A percentile compares a stretch with the other conserved stretches of the same genome.
These are phyloP conservation scores for Punica granatum DNA, from an alignment of 345 rosid species.

Conservation along the genomic window DNA sequence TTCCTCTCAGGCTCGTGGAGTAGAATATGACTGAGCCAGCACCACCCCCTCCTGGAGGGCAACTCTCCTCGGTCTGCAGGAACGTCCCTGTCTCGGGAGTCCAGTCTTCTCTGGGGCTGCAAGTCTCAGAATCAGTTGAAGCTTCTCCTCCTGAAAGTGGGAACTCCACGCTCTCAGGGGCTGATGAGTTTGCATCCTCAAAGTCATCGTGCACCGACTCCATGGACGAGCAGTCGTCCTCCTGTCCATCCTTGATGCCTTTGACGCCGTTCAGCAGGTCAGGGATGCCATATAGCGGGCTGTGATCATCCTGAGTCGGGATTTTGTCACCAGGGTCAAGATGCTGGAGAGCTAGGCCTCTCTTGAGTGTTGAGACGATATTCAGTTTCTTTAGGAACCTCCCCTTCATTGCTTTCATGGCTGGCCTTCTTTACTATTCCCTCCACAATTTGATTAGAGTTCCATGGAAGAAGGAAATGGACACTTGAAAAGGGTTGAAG, in stretches of 20 bases:
- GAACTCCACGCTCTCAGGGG: slow-evolving; percentile 9
- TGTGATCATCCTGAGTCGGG: slow-evolving; percentile 15
- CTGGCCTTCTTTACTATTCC: neutral
- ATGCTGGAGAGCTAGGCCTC: slow-evolving; percentile 32
- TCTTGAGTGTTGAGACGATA: slow-evolving; percentile 39
- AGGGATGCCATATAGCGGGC: slow-evolving; percentile 4
- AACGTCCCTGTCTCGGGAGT: neutral
- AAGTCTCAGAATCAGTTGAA: slow-evolving; percentile 1
- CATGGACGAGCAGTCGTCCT: slow-evolving; percentile 10
- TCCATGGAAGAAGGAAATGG: neutral
- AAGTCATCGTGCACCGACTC: slow-evolving; percentile 1
- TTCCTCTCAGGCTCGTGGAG: slow-evolving; percentile 67
- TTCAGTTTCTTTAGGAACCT: slow-evolving; percentile 56
- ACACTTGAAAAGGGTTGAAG: neutral
- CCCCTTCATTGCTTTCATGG: slow-evolving; percentile 62
- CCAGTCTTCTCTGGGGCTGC: neutral
- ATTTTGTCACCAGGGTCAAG: slow-evolving; percentile 17
- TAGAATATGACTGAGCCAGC: slow-evolving; percentile 46
- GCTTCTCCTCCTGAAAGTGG: slow-evolving; percentile 7
- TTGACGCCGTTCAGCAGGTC: neutral
- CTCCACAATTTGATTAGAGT: neutral
- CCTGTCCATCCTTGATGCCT: slow-evolving; percentile 20
- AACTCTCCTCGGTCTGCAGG: slow-evolving; percentile 37
- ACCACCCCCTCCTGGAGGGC: slow-evolving; percentile 65
- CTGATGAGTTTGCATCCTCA: slow-evolving; percentile 6